These are phyloP conservation scores for Penicillium canescens DNA, from an alignment of 495 filamentous ascomycete genomes.

Conservation along the genomic window DNA sequence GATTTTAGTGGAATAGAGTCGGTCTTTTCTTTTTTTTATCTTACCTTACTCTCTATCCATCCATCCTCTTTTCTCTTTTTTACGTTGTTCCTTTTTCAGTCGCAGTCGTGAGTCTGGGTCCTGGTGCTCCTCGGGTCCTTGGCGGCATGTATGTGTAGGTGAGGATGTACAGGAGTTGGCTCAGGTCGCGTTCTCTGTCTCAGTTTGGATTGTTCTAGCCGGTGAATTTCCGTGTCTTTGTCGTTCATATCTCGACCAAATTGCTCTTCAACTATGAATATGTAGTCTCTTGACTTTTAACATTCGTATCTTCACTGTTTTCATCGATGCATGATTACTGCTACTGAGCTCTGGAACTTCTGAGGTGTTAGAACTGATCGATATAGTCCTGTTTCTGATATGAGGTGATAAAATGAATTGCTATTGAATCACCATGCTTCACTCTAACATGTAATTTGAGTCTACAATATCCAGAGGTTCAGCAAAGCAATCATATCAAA, in stretches of 20 bases:
- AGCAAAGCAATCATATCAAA: neutral
- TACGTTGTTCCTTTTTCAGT: neutral
- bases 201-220: constrained; percentile 19
- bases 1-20: constrained; percentile 53
- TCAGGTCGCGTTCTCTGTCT: constrained; percentile 16
- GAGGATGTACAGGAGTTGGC: constrained; percentile 30
- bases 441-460: too few relatives aligned
- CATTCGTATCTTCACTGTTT: too few relatives aligned
- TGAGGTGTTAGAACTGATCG: too few relatives aligned
- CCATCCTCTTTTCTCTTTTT: constrained; percentile 7
- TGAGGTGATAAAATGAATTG: too few relatives aligned
- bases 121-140: too few relatives aligned
- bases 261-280: constrained; percentile 3
- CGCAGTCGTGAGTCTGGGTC: neutral
- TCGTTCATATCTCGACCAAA: constrained; percentile 25
- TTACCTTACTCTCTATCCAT: constrained; percentile 13
- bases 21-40: constrained; percentile 25
- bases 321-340: too few relatives aligned
- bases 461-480: neutral
- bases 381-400: too few relatives aligned
- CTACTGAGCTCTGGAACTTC: too few relatives aligned
- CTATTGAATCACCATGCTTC: too few relatives aligned
- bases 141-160: constrained; percentile 9
- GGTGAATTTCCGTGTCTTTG: neutral
- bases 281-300: too few relatives aligned